A percentile compares a stretch with the other conserved stretches of the same genome.
These are phyloP conservation scores for Lycium barbarum DNA, from an alignment of 257 asterid genomes.

Conservation along the genomic window DNA sequence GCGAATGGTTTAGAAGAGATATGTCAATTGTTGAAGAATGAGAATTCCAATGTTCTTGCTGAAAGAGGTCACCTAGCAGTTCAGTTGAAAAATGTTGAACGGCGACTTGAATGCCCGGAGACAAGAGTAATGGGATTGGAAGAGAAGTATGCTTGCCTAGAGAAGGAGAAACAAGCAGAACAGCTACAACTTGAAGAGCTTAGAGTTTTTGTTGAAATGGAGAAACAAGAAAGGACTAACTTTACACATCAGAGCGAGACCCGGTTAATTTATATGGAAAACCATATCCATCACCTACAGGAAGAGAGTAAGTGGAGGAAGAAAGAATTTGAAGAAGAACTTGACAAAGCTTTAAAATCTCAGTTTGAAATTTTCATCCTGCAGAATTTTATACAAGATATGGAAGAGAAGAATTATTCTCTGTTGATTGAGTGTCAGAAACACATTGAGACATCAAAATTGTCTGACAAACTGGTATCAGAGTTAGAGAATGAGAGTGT, in stretches of 20 bases:
- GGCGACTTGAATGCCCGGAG: slow-evolving; percentile 59
- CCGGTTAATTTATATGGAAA: slow-evolving; percentile 64
- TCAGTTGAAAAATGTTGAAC: slow-evolving; percentile 68
- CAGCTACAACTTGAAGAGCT: slow-evolving; percentile 66
- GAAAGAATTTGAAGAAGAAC: slow-evolving; percentile 75
- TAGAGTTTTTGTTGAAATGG: slow-evolving; percentile 55
- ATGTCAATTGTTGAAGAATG: slow-evolving; percentile 70
- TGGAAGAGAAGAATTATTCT: slow-evolving; percentile 79
- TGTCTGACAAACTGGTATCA: slow-evolving; percentile 79
- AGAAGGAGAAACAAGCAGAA: slow-evolving; percentile 73
- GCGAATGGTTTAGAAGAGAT: slow-evolving; percentile 80
- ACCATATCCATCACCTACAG: slow-evolving; percentile 66
- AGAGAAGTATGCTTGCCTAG: slow-evolving; percentile 61
- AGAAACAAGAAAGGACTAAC: slow-evolving; percentile 67
- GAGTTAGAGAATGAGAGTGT: slow-evolving; percentile 90
- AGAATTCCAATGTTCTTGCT: slow-evolving; percentile 58
- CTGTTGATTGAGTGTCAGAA: slow-evolving; percentile 80
- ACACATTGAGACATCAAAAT: slow-evolving; percentile 79
- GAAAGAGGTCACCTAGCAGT: slow-evolving; percentile 63
- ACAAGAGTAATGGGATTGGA: slow-evolving; percentile 63
- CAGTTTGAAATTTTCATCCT: slow-evolving; percentile 78
- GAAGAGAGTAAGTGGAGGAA: slow-evolving; percentile 73
- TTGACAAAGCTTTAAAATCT: slow-evolving; percentile 73
- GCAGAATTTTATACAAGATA: slow-evolving; percentile 86
- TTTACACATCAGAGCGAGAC: slow-evolving; percentile 56